Conservation (phyloP, 257 asterid genomes). For the Ehretia macrophylla region DNA sequence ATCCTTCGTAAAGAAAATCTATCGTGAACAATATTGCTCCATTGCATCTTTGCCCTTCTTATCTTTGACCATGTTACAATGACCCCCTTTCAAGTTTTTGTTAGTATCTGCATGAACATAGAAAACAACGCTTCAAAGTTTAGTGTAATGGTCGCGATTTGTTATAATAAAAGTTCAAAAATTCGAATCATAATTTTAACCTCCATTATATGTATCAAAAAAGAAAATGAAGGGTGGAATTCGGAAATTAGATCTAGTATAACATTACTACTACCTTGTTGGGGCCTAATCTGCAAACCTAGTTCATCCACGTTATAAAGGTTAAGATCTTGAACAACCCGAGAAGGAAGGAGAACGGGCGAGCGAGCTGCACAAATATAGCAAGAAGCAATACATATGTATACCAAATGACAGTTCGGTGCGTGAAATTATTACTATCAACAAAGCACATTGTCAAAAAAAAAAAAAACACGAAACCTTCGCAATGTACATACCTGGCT, state of each 20-base stretch:
- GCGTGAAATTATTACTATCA: no score
- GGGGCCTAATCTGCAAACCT: constrained; percentile 32
- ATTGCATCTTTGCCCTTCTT: constrained; percentile 14
- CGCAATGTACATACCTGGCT: constrained; percentile 30
- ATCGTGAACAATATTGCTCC: constrained; percentile 28
- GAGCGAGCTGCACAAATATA: constrained; percentile 37
- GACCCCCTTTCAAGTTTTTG: constrained; percentile 14
- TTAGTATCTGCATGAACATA: constrained; percentile 26
- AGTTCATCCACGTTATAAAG: constrained; percentile 57
- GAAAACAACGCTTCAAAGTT: neutral
- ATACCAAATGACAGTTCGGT: no score
- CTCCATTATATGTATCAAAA: no score
- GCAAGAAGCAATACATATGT: no score
- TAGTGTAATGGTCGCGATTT: no score
- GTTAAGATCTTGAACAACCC: constrained; percentile 57
- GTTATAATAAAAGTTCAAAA: neutral
- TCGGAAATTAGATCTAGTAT: neutral
- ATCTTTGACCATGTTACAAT: constrained; percentile 15
- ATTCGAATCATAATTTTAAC: no score
- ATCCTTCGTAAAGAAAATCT: constrained; percentile 57
- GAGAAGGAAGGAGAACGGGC: constrained; percentile 58
- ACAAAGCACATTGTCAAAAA: no score
- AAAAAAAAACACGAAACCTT: no score
- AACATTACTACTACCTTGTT: constrained; percentile 24
- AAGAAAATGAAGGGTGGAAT: no score